phyloP scores from a whole-genome alignment of 176 grass and related monocot genomes.

The Triticum dicoccoides region DNA sequence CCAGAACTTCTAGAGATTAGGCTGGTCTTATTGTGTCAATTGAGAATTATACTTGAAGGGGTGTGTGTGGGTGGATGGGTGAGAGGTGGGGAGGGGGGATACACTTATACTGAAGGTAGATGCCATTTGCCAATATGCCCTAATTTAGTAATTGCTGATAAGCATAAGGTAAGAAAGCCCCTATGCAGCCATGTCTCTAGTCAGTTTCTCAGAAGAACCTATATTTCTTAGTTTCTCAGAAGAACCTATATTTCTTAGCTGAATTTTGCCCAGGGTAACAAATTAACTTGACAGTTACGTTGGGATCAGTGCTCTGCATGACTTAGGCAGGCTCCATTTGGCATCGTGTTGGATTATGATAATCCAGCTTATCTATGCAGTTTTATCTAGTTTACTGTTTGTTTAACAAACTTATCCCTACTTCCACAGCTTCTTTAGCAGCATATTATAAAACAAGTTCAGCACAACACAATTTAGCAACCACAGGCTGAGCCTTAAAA shows the following conservation, averaged over 20 bases:
- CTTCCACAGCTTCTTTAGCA: neutral
- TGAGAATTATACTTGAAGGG: neutral
- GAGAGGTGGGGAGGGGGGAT: too few species aligned
- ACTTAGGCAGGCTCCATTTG: neutral
- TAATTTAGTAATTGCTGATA: neutral
- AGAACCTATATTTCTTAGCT: neutral
- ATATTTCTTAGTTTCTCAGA: conserved; percentile 5
- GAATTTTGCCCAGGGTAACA: neutral
- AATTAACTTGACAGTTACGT: neutral
- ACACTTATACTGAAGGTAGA: neutral
- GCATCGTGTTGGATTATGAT: neutral
- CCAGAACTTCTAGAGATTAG: neutral
- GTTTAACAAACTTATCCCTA: neutral
- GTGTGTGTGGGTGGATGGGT: too few species aligned
- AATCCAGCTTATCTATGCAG: neutral
- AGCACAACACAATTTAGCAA: neutral
- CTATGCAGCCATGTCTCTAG: neutral
- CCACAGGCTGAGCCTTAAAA: neutral
- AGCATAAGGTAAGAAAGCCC: neutral
- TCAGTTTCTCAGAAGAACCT: conserved; percentile 6
- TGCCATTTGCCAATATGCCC: neutral
- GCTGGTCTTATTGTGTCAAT: neutral
- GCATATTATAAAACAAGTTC: neutral
- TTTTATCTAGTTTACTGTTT: neutral
- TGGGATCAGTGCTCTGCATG: neutral